A percentile compares a stretch with the other conserved stretches of the same genome.
These are phyloP conservation scores for Potentilla sterilis DNA, from an alignment of 306 rosid species.

Conservation along the genomic window DNA sequence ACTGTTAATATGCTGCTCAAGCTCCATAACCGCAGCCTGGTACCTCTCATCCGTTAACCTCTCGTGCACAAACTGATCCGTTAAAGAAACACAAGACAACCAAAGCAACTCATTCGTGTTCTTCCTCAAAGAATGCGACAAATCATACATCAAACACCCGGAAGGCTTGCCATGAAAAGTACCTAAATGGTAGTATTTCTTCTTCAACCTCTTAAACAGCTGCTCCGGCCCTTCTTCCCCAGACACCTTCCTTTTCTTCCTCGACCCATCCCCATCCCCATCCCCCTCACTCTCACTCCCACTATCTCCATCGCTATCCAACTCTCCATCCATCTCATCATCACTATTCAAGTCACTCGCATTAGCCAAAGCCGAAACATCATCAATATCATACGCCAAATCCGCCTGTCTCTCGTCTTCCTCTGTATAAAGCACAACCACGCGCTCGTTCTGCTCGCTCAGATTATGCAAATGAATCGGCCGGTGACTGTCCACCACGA, in stretches of 20 bases:
- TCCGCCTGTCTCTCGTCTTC: constrained; percentile 86
- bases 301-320: constrained; percentile 41
- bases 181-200: constrained; percentile 70
- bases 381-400: constrained; percentile 64
- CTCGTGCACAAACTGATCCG: constrained; percentile 93
- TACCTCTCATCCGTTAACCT: constrained; percentile 88
- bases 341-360: constrained; percentile 57
- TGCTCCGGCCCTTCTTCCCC: constrained; percentile 51
- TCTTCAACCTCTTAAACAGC: constrained; percentile 57
- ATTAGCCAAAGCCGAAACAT: constrained; percentile 66
- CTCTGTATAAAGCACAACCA: constrained; percentile 65
- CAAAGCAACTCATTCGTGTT: constrained; percentile 85
- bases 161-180: constrained; percentile 95
- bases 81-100: constrained; percentile 80
- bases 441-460: constrained; percentile 62
- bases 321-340: constrained; percentile 45
- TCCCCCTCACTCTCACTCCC: constrained; percentile 51
- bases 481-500: constrained; percentile 85
- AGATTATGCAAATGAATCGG: constrained; percentile 85
- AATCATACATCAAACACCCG: constrained; percentile 91
- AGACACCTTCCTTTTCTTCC: constrained; percentile 51
- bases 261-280: constrained; percentile 31
- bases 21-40: constrained; percentile 88
- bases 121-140: constrained; percentile 73
- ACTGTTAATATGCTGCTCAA: constrained; percentile 78